Conservation (phyloP, 2,329 filamentous ascomycete genomes). For the Xylariaceae sp. region DNA sequence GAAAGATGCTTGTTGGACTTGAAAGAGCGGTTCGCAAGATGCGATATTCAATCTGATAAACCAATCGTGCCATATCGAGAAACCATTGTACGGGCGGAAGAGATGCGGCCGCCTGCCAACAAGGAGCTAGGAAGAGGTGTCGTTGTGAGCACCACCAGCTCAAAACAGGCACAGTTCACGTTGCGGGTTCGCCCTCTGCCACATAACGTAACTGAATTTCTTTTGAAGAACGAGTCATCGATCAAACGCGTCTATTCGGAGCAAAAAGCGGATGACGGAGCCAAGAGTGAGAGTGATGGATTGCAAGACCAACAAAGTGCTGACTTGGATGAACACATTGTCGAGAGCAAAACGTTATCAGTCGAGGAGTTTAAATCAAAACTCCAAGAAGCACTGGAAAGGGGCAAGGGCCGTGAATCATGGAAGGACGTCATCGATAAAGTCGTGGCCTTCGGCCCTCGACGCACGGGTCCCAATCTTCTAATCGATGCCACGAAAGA, state of each 20-base stretch:
- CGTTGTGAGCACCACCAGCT: slow-evolving; percentile 72
- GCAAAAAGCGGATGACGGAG: slow-evolving; percentile 50
- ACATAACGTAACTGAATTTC: slow-evolving; percentile 74
- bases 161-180: slow-evolving; percentile 78
- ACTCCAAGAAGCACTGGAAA: slow-evolving; percentile 66
- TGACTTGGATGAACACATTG: slow-evolving; percentile 56
- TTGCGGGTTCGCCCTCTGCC: slow-evolving; percentile 79
- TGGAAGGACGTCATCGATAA: slow-evolving; percentile 77
- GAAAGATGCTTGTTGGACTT: slow-evolving; percentile 93
- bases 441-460: slow-evolving; percentile 87
- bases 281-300: slow-evolving; percentile 27
- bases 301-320: slow-evolving; percentile 38
- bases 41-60: slow-evolving; percentile 90
- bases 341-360: slow-evolving; percentile 62
- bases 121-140: slow-evolving; percentile 83
- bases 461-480: slow-evolving; percentile 81
- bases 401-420: slow-evolving; percentile 68
- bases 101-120: slow-evolving; percentile 88
- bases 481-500: slow-evolving; percentile 78
- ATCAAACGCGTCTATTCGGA: slow-evolving; percentile 79
- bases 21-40: slow-evolving; percentile 85
- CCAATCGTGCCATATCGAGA: slow-evolving; percentile 96
- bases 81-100: slow-evolving; percentile 80
- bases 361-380: slow-evolving; percentile 74
- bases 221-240: slow-evolving; percentile 74